These are phyloP conservation scores for Zanthoxylum bungeanum DNA, from an alignment of 345 rosid species.

Conservation along the genomic window DNA sequence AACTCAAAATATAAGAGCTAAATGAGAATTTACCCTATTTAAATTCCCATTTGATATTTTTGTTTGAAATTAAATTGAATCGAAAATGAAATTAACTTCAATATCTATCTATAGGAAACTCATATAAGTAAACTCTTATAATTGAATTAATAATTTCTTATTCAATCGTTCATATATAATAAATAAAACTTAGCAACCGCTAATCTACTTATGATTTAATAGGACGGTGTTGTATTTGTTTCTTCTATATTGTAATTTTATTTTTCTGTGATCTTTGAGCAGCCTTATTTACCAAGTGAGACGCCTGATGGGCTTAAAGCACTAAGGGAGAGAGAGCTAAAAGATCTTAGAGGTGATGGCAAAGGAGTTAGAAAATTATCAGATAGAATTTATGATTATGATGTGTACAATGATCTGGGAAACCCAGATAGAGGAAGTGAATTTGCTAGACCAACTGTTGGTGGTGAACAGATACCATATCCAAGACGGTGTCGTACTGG, in stretches of 20 bases:
- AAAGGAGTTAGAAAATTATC: conserved; percentile 72
- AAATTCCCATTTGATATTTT: no score
- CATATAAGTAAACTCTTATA: no score
- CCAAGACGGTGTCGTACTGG: conserved; percentile 98
- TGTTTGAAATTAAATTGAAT: no score
- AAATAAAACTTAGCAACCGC: not conserved
- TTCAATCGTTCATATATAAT: conserved; percentile 4
- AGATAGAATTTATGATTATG: conserved; percentile 78
- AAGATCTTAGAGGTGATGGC: conserved; percentile 61
- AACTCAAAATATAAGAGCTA: no score
- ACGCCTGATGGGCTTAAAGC: conserved; percentile 75
- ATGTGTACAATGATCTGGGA: conserved; percentile 89
- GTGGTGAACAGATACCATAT: conserved; percentile 64
- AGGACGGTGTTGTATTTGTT: not conserved
- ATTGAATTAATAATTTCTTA: no score
- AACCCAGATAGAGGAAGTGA: conserved; percentile 75
- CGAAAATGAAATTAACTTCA: no score
- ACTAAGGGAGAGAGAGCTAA: conserved; percentile 70
- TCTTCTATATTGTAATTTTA: no score
- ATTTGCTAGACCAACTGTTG: conserved; percentile 63
- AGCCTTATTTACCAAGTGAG: conserved; percentile 86
- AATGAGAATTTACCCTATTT: no score
- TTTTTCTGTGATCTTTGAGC: conserved; percentile 17
- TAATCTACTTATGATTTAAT: no score
- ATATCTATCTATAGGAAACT: no score